phyloP scores from a whole-genome alignment of 495 filamentous ascomycete genomes.

The Aspergillus heteromorphus region DNA sequence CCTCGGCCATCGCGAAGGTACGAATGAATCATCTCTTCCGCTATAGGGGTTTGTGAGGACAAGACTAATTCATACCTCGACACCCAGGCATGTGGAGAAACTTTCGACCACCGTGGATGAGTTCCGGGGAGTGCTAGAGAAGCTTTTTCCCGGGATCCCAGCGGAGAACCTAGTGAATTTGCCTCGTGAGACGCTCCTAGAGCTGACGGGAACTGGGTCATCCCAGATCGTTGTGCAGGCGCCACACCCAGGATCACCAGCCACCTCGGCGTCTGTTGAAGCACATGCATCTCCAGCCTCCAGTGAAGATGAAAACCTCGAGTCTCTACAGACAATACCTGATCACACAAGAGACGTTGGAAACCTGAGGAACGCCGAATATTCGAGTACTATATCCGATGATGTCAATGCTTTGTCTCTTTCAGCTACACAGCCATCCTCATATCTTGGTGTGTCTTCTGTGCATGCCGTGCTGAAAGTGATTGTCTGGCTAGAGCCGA shows the following conservation, averaged over 20 bases:
- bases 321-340: constrained; percentile 38
- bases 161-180: constrained; percentile 39
- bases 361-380: constrained; percentile 29
- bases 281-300: constrained; percentile 36
- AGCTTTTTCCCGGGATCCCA: constrained; percentile 30
- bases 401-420: constrained; percentile 80
- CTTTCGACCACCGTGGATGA: constrained; percentile 37
- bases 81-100: constrained; percentile 36
- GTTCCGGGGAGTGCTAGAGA: constrained; percentile 33
- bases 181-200: constrained; percentile 46
- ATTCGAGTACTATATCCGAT: constrained; percentile 65
- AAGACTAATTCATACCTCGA: neutral
- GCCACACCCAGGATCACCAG: constrained; percentile 35
- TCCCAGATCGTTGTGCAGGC: constrained; percentile 11
- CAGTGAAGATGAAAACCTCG: constrained; percentile 37
- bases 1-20: constrained; percentile 37
- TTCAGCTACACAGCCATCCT: constrained; percentile 62
- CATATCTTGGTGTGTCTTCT: constrained; percentile 77
- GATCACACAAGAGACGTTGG: constrained; percentile 28
- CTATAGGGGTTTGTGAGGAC: neutral
- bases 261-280: constrained; percentile 34
- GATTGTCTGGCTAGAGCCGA: constrained; percentile 70
- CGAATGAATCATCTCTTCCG: constrained; percentile 6
- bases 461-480: constrained; percentile 77
- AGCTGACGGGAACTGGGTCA: constrained; percentile 24